phyloP scores from a whole-genome alignment of 1,284 basidiomycete genomes.

The Termitomyces sp. region DNA sequence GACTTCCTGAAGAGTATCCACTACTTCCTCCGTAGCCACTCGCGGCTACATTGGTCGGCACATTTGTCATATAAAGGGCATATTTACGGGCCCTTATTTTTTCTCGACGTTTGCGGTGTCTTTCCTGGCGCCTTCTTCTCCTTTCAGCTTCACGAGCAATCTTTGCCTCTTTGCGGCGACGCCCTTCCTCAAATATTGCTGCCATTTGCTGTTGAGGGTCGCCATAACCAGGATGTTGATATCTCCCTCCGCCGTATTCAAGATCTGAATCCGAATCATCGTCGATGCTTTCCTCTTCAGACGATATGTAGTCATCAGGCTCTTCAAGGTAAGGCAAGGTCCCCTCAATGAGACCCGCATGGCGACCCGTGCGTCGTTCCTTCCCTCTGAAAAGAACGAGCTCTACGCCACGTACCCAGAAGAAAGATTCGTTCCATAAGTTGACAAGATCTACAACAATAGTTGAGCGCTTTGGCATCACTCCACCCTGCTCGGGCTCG shows the following conservation, averaged over 20 bases:
- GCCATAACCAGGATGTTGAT: constrained; percentile 34
- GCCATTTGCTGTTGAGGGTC: constrained; percentile 19
- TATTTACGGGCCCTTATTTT: constrained; percentile 58
- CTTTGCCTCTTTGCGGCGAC: constrained; percentile 41
- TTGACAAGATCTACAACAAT: constrained; percentile 67
- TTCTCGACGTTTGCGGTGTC: constrained; percentile 51
- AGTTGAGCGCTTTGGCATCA: constrained; percentile 49
- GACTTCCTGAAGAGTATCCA: constrained; percentile 18
- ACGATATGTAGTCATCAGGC: constrained; percentile 33
- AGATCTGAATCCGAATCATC: constrained; percentile 44
- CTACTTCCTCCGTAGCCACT: constrained; percentile 9
- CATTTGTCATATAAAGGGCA: constrained; percentile 53
- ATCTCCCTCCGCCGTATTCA: constrained; percentile 25
- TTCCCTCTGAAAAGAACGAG: constrained; percentile 70
- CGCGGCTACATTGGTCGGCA: constrained; percentile 23
- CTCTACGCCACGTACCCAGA: constrained; percentile 64
- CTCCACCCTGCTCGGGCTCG: constrained; percentile 38
- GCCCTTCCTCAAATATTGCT: constrained; percentile 43
- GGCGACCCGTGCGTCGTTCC: constrained; percentile 63
- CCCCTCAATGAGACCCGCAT: constrained; percentile 47
- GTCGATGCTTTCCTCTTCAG: constrained; percentile 32
- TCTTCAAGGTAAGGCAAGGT: constrained; percentile 45
- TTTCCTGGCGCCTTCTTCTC: constrained; percentile 56
- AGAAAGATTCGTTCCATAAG: constrained; percentile 73
- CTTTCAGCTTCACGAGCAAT: constrained; percentile 40